Evolutionary conservation across 164 flowering plant species (phyloP), one percentile per base, ranked within the genome.

Genomic region (Saururus chinensis): DNA sequence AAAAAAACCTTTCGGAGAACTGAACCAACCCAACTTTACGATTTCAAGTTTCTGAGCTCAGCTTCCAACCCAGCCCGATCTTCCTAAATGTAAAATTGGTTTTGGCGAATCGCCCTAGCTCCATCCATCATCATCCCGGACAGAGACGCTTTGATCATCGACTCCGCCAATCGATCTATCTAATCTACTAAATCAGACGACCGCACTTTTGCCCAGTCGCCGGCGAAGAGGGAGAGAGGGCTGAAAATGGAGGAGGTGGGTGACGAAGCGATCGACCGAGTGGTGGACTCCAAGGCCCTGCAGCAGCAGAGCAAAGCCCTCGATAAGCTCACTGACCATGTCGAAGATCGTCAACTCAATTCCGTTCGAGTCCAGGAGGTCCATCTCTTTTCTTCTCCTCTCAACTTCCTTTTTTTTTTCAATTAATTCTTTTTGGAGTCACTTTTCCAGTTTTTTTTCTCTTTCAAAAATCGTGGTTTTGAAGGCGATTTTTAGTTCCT

Each of bases 301-400:
- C 99, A 87, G 78, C 90, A 91, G 64, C 99, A 93, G 76, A 90
- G 91, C 85, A 93, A 90, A 71, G 99, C 97, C 26, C 74, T 93
- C 40, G 99, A 93, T 71, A 93, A 87, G 80, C 96, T 93, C 73
- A 93, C 99, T 25, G 97, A 93, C 73, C 97, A 77, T 66, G 99
- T 93, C 66, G 97, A 93, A 70, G 99, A 93, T 73, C 97, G 96
- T 60, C 99, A 93, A 75, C 95, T 93, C 69, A 77, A 90, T 61
- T 90, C 96, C 60, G 68, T 90, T 51, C 83, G 99, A 23, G 97
- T 87, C 48, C 96, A 90, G 66, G 83, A 84, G 87, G 98, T 92
- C 26, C 13, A 1, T 64, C 40, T 51, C 19, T 59, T 16, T 19
- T 40, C 52, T 25, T 20, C 21, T 35, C 61, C 30, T 17, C 40